These are phyloP conservation scores for Wickerhamomyces rabaulensis DNA, from an alignment of 805 yeast species.

Conservation along the genomic window DNA sequence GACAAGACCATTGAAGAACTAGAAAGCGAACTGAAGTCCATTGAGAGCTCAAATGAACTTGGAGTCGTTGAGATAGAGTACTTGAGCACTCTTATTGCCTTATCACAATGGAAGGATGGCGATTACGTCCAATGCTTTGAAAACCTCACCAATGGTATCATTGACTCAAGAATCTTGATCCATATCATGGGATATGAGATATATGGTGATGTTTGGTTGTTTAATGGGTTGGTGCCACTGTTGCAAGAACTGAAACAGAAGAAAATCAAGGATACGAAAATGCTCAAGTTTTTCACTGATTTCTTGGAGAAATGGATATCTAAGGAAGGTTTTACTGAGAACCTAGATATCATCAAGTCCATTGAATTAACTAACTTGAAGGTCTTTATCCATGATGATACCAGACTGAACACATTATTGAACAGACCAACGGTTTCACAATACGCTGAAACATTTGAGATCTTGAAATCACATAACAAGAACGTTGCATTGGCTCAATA, in stretches of 20 bases:
- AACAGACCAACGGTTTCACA: background rate
- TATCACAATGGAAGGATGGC: conserved; percentile 28
- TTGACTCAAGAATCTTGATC: conserved; percentile 21
- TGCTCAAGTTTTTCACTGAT: conserved; percentile 12
- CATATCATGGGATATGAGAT: conserved; percentile 14
- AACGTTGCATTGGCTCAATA: background rate
- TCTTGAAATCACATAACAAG: conserved; percentile 1
- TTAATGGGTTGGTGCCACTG: conserved; percentile 14
- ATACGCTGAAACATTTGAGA: conserved; percentile 5
- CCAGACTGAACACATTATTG: conserved; percentile 6
- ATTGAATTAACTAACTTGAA: conserved; percentile 14
- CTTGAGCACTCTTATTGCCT: conserved; percentile 29
- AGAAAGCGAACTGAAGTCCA: conserved; percentile 22
- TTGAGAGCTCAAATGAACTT: conserved; percentile 29
- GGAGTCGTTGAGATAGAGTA: conserved; percentile 34
- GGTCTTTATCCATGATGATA: conserved; percentile 7
- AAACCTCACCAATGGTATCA: conserved; percentile 24
- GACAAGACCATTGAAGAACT: conserved; percentile 6
- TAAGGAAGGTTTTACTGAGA: conserved; percentile 10
- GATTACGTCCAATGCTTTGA: background rate
- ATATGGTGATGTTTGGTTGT: conserved; percentile 17
- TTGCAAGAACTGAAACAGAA: conserved; percentile 8
- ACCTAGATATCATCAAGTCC: conserved; percentile 11
- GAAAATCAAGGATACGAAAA: conserved; percentile 15
- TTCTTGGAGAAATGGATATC: conserved; percentile 21